Conservation (phyloP, 1,284 basidiomycete genomes). For the Ustilago tritici region DNA sequence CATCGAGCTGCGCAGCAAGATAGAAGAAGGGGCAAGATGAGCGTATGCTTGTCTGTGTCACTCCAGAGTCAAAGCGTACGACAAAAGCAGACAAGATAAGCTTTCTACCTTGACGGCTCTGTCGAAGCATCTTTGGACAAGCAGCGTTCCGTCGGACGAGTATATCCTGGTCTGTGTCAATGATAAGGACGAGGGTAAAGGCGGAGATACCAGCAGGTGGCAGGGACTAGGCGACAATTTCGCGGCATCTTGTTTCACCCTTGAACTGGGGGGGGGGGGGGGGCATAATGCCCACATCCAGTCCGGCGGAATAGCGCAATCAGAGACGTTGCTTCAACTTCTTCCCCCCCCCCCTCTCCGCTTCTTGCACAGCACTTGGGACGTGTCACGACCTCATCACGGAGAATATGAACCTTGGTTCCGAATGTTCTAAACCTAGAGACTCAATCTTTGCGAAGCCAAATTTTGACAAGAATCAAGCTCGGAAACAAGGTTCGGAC, state of each 20-base stretch:
- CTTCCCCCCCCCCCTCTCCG: neutral
- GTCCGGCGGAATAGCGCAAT: neutral
- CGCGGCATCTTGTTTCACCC: no score
- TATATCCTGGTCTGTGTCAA: neutral
- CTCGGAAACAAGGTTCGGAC: neutral
- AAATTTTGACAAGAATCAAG: neutral
- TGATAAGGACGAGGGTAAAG: neutral
- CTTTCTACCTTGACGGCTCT: no score
- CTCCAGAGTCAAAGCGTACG: neutral
- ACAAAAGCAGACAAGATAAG: neutral
- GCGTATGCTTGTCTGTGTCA: neutral
- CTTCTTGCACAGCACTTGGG: no score
- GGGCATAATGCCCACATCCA: neutral
- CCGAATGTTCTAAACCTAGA: neutral
- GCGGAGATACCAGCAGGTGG: neutral
- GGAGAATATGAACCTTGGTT: neutral
- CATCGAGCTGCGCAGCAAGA: neutral
- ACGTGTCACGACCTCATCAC: neutral
- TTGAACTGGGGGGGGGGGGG: neutral
- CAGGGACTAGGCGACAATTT: no score
- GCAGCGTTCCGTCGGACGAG: no score
- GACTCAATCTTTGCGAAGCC: neutral
- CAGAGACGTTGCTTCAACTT: conserved; percentile 2
- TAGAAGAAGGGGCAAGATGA: neutral
- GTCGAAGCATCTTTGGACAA: no score